Conservation (phyloP, 495 filamentous ascomycete genomes). For the Rhizodiscina lignyota region DNA sequence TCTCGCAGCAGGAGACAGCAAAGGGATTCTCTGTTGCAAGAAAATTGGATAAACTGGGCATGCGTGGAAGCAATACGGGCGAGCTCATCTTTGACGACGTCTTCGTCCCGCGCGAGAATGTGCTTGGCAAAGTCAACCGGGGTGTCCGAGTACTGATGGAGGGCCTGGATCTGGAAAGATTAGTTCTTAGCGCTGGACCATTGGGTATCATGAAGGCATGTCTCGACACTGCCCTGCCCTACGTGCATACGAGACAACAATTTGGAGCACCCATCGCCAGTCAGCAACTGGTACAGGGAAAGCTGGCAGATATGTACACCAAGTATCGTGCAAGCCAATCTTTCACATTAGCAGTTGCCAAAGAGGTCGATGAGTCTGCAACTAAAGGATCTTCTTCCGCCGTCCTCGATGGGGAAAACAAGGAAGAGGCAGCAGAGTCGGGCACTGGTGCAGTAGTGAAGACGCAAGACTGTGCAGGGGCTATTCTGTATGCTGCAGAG, state of each 20-base stretch:
- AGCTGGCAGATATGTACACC: constrained; percentile 94
- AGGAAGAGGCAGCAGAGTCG: not conserved
- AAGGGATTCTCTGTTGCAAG: constrained; percentile 72
- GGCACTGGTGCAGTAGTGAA: not conserved
- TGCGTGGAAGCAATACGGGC: constrained; percentile 93
- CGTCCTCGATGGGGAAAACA: constrained; percentile 16
- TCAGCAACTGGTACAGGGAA: constrained; percentile 86
- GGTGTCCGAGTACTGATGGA: constrained; percentile 93
- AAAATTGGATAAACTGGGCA: constrained; percentile 95
- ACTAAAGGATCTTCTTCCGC: constrained; percentile 44
- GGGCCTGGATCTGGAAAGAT: constrained; percentile 81
- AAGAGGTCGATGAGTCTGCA: constrained; percentile 58
- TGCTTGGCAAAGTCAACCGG: constrained; percentile 63
- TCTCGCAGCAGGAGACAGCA: constrained; percentile 33
- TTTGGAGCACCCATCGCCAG: constrained; percentile 78
- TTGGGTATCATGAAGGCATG: constrained; percentile 89
- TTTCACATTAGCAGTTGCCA: constrained; percentile 41
- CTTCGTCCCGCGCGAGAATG: constrained; percentile 69
- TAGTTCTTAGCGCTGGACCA: constrained; percentile 84
- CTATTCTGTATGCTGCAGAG: constrained; percentile 89
- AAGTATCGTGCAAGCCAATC: constrained; percentile 63
- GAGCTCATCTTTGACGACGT: constrained; percentile 87
- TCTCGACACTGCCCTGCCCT: constrained; percentile 75
- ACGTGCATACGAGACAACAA: constrained; percentile 77
- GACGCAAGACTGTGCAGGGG: constrained; percentile 88